A percentile compares a stretch with the other conserved stretches of the same genome.
phyloP scores from a whole-genome alignment of 345 rosid genomes.

The Laguncularia racemosa region DNA sequence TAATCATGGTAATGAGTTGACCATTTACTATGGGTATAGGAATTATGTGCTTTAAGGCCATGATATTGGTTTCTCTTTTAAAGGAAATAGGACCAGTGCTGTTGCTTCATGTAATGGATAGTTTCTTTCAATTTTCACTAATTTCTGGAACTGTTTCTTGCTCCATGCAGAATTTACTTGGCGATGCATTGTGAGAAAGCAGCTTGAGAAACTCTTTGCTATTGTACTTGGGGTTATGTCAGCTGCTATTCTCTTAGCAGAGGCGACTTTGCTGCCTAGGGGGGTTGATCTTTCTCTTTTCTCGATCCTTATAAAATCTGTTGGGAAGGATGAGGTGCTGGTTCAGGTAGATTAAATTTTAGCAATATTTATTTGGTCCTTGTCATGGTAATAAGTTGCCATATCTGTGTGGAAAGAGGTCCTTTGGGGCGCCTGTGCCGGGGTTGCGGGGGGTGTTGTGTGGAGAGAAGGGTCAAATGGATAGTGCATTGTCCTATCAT shows the following conservation, averaged over 20 bases:
- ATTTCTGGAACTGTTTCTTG: too few species aligned
- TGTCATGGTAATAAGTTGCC: too few species aligned
- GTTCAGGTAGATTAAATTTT: conserved; percentile 49
- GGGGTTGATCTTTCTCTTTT: conserved; percentile 86
- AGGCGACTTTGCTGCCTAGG: conserved; percentile 78
- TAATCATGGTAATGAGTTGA: too few species aligned
- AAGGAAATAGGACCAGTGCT: neutral
- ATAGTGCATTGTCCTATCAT: too few species aligned
- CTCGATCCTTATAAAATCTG: conserved; percentile 79
- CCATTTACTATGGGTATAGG: too few species aligned
- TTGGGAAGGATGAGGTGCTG: conserved; percentile 58
- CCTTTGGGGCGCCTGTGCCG: too few species aligned
- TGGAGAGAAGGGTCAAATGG: too few species aligned
- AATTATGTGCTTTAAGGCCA: too few species aligned
- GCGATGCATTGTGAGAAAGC: conserved; percentile 72
- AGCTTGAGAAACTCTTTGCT: conserved; percentile 62
- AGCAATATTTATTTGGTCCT: neutral
- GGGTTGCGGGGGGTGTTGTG: too few species aligned
- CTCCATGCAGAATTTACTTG: conserved; percentile 73
- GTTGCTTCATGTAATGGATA: neutral
- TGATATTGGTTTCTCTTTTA: neutral
- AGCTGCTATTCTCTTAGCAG: conserved; percentile 94
- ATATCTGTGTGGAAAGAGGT: too few species aligned
- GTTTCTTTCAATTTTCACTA: too few species aligned
- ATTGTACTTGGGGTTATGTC: conserved; percentile 70